Conservation (phyloP, 2,329 filamentous ascomycete genomes). For the Daldinia eschscholtzii region DNA sequence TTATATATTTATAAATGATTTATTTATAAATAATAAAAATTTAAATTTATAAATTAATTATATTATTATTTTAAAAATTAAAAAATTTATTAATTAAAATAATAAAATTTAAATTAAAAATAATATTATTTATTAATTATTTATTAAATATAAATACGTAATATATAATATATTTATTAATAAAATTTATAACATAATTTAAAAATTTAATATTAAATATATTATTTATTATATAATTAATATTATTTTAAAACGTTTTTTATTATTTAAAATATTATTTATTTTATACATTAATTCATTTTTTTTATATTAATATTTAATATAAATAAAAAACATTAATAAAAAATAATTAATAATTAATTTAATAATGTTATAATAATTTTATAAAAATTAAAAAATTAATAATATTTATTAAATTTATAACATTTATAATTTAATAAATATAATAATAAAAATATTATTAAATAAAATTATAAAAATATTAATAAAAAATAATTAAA, state of each 20-base stretch:
- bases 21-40: slow-evolving; percentile 20
- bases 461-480: slow-evolving; percentile 6
- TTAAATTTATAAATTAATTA: slow-evolving; percentile 10
- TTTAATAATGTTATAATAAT: slow-evolving; percentile 15
- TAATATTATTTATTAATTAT: slow-evolving; percentile 12
- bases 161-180: slow-evolving; percentile 14
- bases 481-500: slow-evolving; percentile 6
- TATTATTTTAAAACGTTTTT: neutral
- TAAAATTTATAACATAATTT: slow-evolving; percentile 18
- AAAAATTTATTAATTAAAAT: slow-evolving; percentile 16
- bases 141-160: neutral
- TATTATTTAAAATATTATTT: slow-evolving; percentile 1
- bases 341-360: slow-evolving; percentile 12
- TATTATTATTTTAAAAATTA: slow-evolving; percentile 14
- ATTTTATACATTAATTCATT: slow-evolving; percentile 15
- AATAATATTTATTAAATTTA: neutral
- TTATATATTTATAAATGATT: slow-evolving; percentile 12
- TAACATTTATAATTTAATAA: slow-evolving; percentile 1
- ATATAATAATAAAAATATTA: neutral
- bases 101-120: slow-evolving; percentile 14
- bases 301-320: slow-evolving; percentile 7
- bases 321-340: slow-evolving; percentile 1
- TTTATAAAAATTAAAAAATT: slow-evolving; percentile 7
- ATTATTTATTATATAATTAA: slow-evolving; percentile 12
- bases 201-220: slow-evolving; percentile 7